phyloP scores from a whole-genome alignment of 2,329 filamentous ascomycete species.

The Aspergillus sp. region DNA sequence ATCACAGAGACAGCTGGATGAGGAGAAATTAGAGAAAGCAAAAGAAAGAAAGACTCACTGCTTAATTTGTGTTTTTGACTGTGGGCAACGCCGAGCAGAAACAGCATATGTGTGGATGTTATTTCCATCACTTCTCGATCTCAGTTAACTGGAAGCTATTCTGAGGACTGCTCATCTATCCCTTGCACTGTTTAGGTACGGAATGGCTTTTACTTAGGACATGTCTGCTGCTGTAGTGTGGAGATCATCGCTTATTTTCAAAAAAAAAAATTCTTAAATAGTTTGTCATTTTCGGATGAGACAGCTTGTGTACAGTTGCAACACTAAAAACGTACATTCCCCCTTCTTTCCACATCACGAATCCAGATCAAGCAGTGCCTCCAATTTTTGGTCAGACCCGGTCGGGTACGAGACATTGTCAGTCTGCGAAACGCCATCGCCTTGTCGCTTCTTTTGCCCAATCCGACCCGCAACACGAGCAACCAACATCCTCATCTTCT shows the following conservation, averaged over 20 bases:
- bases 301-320: not conserved
- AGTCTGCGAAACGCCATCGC: conserved; percentile 8
- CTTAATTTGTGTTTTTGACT: not conserved
- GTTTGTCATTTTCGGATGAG: too few species aligned
- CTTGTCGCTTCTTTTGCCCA: conserved; percentile 19
- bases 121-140: not conserved
- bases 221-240: not conserved
- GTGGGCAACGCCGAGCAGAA: not conserved
- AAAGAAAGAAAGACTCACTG: not conserved
- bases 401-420: conserved; percentile 16
- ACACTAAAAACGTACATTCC: not conserved
- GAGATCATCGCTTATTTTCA: not conserved
- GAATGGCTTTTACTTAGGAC: not conserved
- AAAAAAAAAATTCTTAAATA: too few species aligned
- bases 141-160: conserved; percentile 12
- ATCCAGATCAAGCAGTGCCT: conserved; percentile 33
- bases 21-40: not conserved
- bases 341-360: conserved; percentile 12
- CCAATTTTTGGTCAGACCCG: conserved; percentile 28
- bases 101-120: conserved; percentile 3
- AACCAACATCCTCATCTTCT: conserved; percentile 43
- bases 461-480: conserved; percentile 37
- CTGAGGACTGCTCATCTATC: conserved; percentile 2
- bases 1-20: not conserved
- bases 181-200: conserved; percentile 14